Evolutionary conservation across 192 early-diverging fungal species (phyloP), one percentile per base, ranked within the genome.

Genomic region (Globomyces pollinis-pini): DNA sequence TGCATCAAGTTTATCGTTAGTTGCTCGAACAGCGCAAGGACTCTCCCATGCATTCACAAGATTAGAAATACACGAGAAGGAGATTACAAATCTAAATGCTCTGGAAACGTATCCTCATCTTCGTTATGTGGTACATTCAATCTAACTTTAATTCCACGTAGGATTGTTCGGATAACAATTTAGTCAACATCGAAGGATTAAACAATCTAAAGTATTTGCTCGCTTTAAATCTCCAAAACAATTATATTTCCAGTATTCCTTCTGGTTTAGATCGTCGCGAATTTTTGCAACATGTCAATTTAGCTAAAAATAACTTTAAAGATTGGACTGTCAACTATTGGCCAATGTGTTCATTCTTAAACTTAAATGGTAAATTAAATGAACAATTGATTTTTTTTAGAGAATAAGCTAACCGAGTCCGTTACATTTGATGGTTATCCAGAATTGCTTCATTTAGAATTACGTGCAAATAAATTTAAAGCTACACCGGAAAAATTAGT

Each of bases 11-110:
- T 61, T 80, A 32, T 76, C 78, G 16, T 58, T 80, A 16, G 67
- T 80, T 28, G 64, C 74, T 0, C 61, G 78, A 11, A 80, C 78
- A 8, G 78, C 72, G 24, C 72, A 70, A 39, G 78, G 78, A 28
- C 64, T 77, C 38, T 65, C 65, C 20, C 74, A 76, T 59, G 78
- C 78, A 3, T 80, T 72, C 56, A 80, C 78, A 20, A 50, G 71
- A n/a, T 67, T 80, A 26, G 71, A 73, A 30, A 60, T 76, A 23
- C 69, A 71, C 55, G 51, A 38, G 15, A 62, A 65, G 38, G 62
- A 39, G 5, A 57, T 80, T 35, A 75, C 72, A 16, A 63, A 75
- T 34, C 58, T 80, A 26, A 64, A 67, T n/a, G 35, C 62, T 4
- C 42, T 80, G 24, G 68, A 71, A 26, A 50, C 41, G 6, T 80